Evolutionary conservation across 306 rosid species (phyloP).

Genomic region (Cucumis hystrix): DNA sequence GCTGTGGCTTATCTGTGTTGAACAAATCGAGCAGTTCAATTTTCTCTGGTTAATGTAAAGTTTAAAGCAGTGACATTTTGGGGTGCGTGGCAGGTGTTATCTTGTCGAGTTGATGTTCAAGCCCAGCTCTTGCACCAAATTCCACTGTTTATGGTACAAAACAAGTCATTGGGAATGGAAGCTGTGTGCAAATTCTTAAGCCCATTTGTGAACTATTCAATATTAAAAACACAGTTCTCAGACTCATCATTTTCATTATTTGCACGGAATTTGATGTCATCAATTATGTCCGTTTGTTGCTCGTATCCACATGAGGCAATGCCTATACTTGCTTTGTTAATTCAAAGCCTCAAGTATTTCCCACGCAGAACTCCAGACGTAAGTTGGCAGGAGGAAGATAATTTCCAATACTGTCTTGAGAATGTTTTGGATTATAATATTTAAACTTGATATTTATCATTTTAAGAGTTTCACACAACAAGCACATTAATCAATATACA

Average conservation of each 20-base stretch:
- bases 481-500: background rate
- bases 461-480: background rate
- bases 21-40: background rate
- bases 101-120: constrained; percentile 54
- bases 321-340: constrained; percentile 58
- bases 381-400: constrained; percentile 22
- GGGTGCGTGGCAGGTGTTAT: constrained; percentile 44
- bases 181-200: constrained; percentile 58
- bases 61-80: constrained; percentile 7
- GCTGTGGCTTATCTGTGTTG: background rate
- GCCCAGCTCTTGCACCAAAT: constrained; percentile 74
- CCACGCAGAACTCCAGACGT: constrained; percentile 49
- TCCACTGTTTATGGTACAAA: constrained; percentile 43
- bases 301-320: constrained; percentile 44
- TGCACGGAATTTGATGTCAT: constrained; percentile 41
- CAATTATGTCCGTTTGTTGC: constrained; percentile 63
- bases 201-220: constrained; percentile 49
- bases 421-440: background rate
- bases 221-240: constrained; percentile 33
- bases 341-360: constrained; percentile 35
- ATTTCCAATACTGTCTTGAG: background rate
- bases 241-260: constrained; percentile 43
- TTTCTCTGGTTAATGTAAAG: background rate
- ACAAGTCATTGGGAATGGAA: constrained; percentile 44
- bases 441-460: background rate